Conservation (phyloP, 768 basidiomycete species). For the Daedaleopsis sinensis region DNA sequence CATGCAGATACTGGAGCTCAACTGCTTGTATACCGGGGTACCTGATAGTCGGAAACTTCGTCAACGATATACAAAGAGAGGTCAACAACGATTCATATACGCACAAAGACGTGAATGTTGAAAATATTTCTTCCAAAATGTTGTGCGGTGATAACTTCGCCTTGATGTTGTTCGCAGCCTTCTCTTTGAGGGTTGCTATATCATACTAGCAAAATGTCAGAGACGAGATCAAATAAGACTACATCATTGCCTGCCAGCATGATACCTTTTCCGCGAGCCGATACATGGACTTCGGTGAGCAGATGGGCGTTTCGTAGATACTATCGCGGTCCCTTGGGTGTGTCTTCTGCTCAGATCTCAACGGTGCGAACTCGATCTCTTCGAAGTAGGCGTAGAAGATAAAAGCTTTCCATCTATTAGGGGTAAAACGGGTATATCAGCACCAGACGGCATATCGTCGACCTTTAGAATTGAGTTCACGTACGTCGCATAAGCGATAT, state of each 20-base stretch:
- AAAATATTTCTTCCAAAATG: slow-evolving; percentile 7
- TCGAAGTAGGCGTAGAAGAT: slow-evolving; percentile 6
- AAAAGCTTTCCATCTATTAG: slow-evolving; percentile 5
- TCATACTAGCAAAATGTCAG: background rate
- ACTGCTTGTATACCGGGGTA: slow-evolving; percentile 5
- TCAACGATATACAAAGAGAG: background rate
- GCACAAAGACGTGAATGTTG: slow-evolving; percentile 3
- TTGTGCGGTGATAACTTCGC: background rate
- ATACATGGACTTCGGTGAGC: slow-evolving; percentile 14
- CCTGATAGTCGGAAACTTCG: background rate
- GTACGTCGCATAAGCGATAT: slow-evolving; percentile 10
- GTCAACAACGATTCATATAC: background rate
- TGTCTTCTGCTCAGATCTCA: slow-evolving; percentile 2
- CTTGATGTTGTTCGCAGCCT: slow-evolving; percentile 1
- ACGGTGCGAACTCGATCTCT: slow-evolving; percentile 5
- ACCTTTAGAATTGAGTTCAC: background rate
- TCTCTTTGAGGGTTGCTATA: background rate
- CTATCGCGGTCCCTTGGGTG: background rate
- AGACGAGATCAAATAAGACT: too few relatives aligned
- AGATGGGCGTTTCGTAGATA: background rate
- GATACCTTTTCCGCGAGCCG: slow-evolving; percentile 8
- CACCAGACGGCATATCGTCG: background rate
- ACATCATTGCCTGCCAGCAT: background rate
- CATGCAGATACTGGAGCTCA: slow-evolving; percentile 3
- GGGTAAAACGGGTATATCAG: background rate